Evolutionary conservation across 2,329 filamentous ascomycete species (phyloP).

Genomic region (Colletotrichum chrysophilum): DNA sequence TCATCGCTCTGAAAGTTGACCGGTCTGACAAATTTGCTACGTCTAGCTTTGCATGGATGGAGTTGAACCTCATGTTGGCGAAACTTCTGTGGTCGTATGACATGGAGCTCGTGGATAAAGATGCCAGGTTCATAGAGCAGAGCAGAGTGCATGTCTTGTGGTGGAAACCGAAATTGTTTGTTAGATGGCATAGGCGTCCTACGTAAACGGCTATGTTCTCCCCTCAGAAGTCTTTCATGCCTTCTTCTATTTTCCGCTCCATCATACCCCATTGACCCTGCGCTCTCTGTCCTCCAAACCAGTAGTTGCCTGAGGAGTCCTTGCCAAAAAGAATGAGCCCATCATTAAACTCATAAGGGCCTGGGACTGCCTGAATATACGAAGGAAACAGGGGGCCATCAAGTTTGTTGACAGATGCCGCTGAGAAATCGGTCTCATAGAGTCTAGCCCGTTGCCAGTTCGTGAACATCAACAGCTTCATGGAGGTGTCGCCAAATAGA

Average conservation of each 20-base stretch:
- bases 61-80: not conserved
- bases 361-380: slow-evolving; percentile 14
- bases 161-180: not conserved
- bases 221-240: not conserved
- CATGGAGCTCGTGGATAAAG: not conserved
- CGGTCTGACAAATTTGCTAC: not conserved
- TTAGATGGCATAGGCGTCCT: not conserved
- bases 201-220: not conserved
- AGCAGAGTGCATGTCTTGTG: not conserved
- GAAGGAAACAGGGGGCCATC: slow-evolving; percentile 17
- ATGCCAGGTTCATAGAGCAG: not conserved
- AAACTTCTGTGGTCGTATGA: not conserved
- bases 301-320: slow-evolving; percentile 34
- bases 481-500: slow-evolving; percentile 34
- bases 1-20: not conserved
- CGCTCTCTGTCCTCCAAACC: slow-evolving; percentile 28
- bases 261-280: slow-evolving; percentile 27
- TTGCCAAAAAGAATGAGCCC: slow-evolving; percentile 31
- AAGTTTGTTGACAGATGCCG: not conserved
- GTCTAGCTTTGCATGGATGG: not conserved
- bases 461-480: slow-evolving; percentile 34
- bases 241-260: not conserved
- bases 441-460: slow-evolving; percentile 36
- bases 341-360: slow-evolving; percentile 24
- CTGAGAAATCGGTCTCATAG: slow-evolving; percentile 27